These are phyloP conservation scores for Suillus brevipes DNA, from an alignment of 768 basidiomycete species.

Conservation along the genomic window DNA sequence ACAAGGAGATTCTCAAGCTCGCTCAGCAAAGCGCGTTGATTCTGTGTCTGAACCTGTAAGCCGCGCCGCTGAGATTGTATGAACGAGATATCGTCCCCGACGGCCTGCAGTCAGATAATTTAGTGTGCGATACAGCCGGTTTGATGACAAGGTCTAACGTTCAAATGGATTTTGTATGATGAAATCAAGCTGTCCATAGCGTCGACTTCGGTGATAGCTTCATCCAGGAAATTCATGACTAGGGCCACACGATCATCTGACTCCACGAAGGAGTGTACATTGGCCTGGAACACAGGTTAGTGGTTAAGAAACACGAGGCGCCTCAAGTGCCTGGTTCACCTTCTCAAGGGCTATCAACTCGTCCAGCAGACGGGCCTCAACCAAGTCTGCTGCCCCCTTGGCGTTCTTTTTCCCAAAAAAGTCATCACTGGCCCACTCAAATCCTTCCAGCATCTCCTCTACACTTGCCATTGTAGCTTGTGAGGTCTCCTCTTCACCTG, in stretches of 20 bases:
- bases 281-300: slow-evolving; percentile 58
- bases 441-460: slow-evolving; percentile 98
- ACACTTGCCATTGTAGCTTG: slow-evolving; percentile 88
- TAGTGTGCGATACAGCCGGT: slow-evolving; percentile 11
- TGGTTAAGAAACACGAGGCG: slow-evolving; percentile 3
- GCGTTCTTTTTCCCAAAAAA: slow-evolving; percentile 64
- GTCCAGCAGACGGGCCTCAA: slow-evolving; percentile 85
- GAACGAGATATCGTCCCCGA: slow-evolving; percentile 90
- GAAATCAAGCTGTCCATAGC: slow-evolving; percentile 86
- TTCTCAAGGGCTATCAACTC: slow-evolving; percentile 93
- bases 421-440: slow-evolving; percentile 91
- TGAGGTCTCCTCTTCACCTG: slow-evolving; percentile 69
- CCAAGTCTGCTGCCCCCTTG: slow-evolving; percentile 82
- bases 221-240: slow-evolving; percentile 87
- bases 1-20: slow-evolving; percentile 91
- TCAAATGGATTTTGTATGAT: slow-evolving; percentile 95
- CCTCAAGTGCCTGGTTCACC: slow-evolving; percentile 42
- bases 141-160: slow-evolving; percentile 52
- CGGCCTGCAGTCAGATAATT: slow-evolving; percentile 56
- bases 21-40: slow-evolving; percentile 79
- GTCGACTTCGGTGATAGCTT: slow-evolving; percentile 85
- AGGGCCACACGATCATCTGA: slow-evolving; percentile 87
- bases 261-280: slow-evolving; percentile 96
- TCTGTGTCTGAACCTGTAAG: slow-evolving; percentile 95
- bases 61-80: slow-evolving; percentile 98